Conservation (phyloP, 2,329 filamentous ascomycete species). For the Trichoderma gracile region DNA sequence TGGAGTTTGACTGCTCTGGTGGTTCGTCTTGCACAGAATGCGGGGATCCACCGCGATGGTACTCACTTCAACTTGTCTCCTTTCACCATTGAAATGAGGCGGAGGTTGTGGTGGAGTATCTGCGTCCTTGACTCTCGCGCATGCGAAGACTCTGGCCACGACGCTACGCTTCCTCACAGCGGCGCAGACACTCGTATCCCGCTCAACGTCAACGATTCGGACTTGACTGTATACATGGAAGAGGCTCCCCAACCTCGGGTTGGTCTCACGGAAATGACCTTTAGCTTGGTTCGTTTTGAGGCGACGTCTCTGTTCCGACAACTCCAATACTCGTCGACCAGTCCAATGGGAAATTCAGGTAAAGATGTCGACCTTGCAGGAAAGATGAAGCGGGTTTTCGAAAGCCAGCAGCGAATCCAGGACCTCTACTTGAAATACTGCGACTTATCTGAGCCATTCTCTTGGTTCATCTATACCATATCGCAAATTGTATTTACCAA, state of each 20-base stretch:
- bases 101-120: slow-evolving; percentile 5
- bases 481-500: slow-evolving; percentile 3
- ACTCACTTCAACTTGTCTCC: neutral
- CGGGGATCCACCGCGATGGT: neutral
- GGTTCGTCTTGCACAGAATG: slow-evolving; percentile 6
- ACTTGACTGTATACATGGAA: neutral
- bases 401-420: neutral
- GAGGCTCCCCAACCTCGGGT: neutral
- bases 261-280: neutral
- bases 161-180: slow-evolving; percentile 1
- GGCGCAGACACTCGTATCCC: slow-evolving; percentile 1
- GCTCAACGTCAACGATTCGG: slow-evolving; percentile 2
- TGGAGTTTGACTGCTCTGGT: neutral
- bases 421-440: neutral
- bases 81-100: neutral
- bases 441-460: neutral
- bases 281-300: neutral
- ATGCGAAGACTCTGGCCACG: slow-evolving; percentile 11
- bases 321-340: neutral
- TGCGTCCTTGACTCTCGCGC: slow-evolving; percentile 3
- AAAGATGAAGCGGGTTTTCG: neutral
- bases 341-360: neutral
- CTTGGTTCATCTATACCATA: neutral
- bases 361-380: neutral
- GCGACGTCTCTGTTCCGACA: neutral